A percentile compares a stretch with the other conserved stretches of the same genome.
Evolutionary conservation across 1,284 basidiomycete genomes (phyloP).

Genomic region (Fistulinella cinereoalba): DNA sequence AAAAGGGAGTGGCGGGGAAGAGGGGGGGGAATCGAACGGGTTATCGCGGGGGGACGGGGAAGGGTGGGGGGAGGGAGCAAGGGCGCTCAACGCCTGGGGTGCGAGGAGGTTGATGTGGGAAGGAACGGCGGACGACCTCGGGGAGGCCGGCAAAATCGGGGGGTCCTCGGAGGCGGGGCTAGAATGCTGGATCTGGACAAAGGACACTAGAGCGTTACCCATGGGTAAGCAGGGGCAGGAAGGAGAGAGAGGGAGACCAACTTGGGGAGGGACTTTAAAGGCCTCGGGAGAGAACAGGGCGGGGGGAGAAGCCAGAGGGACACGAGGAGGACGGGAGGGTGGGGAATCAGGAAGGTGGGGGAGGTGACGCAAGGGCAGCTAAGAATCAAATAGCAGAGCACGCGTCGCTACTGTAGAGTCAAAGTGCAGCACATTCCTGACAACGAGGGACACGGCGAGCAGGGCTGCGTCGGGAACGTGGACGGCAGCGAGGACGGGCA

Average conservation of each 20-base stretch:
- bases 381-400: constrained; percentile 19
- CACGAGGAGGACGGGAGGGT: constrained; percentile 30
- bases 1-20: constrained; percentile 35
- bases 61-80: constrained; percentile 21
- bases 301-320: constrained; percentile 24
- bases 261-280: constrained; percentile 28
- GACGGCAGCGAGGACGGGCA: constrained; percentile 17
- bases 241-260: constrained; percentile 9
- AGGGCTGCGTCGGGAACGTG: constrained; percentile 17
- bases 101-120: constrained; percentile 30
- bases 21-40: constrained; percentile 31
- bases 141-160: constrained; percentile 8
- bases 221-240: constrained; percentile 19
- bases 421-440: constrained; percentile 18
- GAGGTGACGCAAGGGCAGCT: constrained; percentile 26
- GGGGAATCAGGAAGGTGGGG: constrained; percentile 17
- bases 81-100: constrained; percentile 27
- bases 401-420: constrained; percentile 14
- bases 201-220: constrained; percentile 36
- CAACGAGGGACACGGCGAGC: constrained; percentile 12
- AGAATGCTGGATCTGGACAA: constrained; percentile 32
- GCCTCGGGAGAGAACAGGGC: constrained; percentile 19
- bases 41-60: constrained; percentile 30
- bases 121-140: constrained; percentile 21
- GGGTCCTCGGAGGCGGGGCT: constrained; percentile 17